Percentiles rank a stretch among this genome's conserved stretches.
Evolutionary conservation across 495 filamentous ascomycete genomes (phyloP).

Genomic region (Pseudomonodictys pantanalensis): DNA sequence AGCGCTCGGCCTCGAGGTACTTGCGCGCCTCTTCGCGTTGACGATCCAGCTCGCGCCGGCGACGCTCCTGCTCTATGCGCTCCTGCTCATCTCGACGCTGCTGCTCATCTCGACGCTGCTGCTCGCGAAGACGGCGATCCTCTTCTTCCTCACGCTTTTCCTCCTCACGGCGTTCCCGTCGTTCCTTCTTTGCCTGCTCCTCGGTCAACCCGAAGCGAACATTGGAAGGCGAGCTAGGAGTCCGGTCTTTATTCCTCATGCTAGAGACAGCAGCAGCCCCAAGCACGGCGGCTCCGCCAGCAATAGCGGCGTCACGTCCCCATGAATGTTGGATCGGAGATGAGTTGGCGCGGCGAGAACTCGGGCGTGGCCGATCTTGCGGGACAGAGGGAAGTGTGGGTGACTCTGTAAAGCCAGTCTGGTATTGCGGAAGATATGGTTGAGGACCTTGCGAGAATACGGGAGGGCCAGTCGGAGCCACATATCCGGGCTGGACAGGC

Average conservation of each 20-base stretch:
- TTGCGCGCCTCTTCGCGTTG: conserved; percentile 23
- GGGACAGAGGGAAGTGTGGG: conserved; percentile 12
- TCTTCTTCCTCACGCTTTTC: conserved; percentile 29
- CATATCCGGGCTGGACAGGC: conserved; percentile 23
- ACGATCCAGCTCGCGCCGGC: conserved; percentile 18
- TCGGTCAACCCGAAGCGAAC: conserved; percentile 40
- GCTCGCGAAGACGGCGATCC: conserved; percentile 17
- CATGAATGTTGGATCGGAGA: conserved; percentile 20
- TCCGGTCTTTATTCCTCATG: conserved; percentile 4
- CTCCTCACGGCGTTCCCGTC: conserved; percentile 24
- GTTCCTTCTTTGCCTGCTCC: conserved; percentile 35
- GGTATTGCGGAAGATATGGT: conserved; percentile 7
- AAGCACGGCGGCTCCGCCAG: conserved; percentile 34
- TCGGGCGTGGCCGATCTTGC: no score
- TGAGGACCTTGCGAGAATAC: conserved; percentile 32
- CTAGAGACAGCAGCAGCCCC: conserved; percentile 32
- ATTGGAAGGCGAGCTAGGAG: conserved; percentile 28
- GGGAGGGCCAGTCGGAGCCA: conserved; percentile 35
- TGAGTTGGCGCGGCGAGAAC: conserved; percentile 30
- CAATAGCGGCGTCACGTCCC: conserved; percentile 34
- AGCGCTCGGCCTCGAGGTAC: conserved; percentile 16
- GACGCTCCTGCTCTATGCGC: conserved; percentile 20
- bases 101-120: no score
- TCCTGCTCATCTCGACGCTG: conserved; percentile 17
- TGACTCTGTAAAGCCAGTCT: conserved; percentile 7